These are phyloP conservation scores for Cryphonectria carpinicola DNA, from an alignment of 2,329 filamentous ascomycete species.

Conservation along the genomic window DNA sequence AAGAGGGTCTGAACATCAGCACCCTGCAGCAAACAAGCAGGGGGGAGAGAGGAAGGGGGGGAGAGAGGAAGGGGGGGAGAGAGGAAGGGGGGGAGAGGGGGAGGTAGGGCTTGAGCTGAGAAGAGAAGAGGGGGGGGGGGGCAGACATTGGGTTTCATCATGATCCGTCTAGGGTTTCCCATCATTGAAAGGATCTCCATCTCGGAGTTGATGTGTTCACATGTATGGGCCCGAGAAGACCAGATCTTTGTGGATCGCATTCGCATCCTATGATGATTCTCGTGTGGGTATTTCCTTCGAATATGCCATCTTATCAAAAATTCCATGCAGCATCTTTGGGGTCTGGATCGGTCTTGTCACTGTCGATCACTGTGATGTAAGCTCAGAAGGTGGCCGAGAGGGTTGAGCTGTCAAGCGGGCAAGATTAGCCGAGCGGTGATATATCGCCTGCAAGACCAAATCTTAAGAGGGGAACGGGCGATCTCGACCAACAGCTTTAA, in stretches of 20 bases:
- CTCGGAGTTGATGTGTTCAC: background rate
- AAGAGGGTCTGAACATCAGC: background rate
- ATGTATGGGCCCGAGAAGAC: background rate
- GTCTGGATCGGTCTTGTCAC: background rate
- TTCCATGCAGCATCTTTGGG: background rate
- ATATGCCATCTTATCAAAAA: background rate
- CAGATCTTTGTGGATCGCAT: background rate
- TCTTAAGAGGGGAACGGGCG: background rate
- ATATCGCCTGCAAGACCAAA: background rate
- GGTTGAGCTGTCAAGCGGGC: background rate
- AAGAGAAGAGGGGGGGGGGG: too few relatives aligned
- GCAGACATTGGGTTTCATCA: background rate
- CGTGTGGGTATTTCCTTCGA: background rate
- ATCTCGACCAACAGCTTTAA: background rate
- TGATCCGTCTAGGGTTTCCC: background rate
- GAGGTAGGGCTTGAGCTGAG: background rate
- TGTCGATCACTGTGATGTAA: background rate
- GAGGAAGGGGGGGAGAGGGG: background rate
- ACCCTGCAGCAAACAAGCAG: background rate
- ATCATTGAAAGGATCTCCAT: background rate
- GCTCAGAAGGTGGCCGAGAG: background rate
- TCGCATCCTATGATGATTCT: background rate
- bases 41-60: background rate
- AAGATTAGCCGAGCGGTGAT: constrained; percentile 11
- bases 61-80: background rate